Evolutionary conservation across 2,329 filamentous ascomycete species (phyloP), one percentile per base, ranked within the genome.

Genomic region (Trichophyton benhamiae): DNA sequence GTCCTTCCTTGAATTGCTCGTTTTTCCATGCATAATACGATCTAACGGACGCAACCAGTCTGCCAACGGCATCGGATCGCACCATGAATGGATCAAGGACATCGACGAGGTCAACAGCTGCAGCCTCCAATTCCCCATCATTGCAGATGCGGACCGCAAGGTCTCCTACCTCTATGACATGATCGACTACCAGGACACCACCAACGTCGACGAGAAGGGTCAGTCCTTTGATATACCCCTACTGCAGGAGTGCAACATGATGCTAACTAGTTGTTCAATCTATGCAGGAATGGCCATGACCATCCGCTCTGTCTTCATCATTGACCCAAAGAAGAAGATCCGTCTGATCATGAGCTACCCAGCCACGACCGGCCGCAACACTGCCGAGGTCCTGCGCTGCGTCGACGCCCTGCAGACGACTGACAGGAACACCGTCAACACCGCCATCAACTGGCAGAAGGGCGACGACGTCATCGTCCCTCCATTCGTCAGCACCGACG

Each of bases 401-500:
- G 77, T 91, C 74, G 87, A 91, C 79, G 88, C 87, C 62, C 83
- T 91, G 66, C 87, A 90, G 81, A 85, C 85, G 49, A 89, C 87
- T 63, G 91, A 96, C 79, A 91, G 89, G 83, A 85, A 92, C 82
- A 87, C 87, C 69, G 79, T 95, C 72, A 91, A 87, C 66, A 94
- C 89, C 61, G 91, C 91, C 58, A 91, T 96, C 76, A 88, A 96
- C 81, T 96, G 91, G 91, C 80, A 86, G 44, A 85, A 85, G 52
- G 91, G 91, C 60, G 87, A 95, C 70, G 91, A 96, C 73, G 91
- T 96, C 68, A 95, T 96, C 72, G 88, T 96, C 65, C 89, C 91
- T 72, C 89, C 91, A 55, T 81, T 80, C 64, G 84, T 96, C 72
- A 87, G 84, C 74, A 91, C 89, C 65, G 88, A 89, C 75, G 87